phyloP scores from a whole-genome alignment of 2,329 filamentous ascomycete genomes.

The Rutstroemia sp. region DNA sequence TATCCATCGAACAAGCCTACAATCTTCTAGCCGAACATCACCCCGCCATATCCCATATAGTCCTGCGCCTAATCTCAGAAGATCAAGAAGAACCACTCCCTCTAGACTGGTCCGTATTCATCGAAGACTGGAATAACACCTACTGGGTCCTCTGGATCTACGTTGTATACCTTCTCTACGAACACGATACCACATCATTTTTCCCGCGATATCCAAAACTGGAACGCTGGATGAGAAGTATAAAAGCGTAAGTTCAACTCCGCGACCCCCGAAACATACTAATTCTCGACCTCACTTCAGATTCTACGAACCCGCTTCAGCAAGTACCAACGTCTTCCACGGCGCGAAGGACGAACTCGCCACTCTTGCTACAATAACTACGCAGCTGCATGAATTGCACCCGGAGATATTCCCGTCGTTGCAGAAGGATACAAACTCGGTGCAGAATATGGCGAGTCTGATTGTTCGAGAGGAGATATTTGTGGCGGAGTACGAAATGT shows the following conservation, averaged over 20 bases:
- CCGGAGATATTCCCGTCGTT: neutral
- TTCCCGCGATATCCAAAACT: neutral
- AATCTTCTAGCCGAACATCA: conserved; percentile 13
- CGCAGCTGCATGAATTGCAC: neutral
- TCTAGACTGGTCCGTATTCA: conserved; percentile 17
- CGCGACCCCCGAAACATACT: neutral
- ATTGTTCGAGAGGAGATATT: conserved; percentile 17
- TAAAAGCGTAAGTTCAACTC: neutral
- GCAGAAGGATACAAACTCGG: neutral
- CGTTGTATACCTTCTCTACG: conserved; percentile 10
- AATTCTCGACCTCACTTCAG: neutral
- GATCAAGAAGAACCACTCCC: conserved; percentile 24
- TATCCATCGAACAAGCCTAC: conserved; percentile 22
- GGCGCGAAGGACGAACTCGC: neutral
- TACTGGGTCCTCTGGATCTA: conserved; percentile 25
- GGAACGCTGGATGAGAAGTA: neutral
- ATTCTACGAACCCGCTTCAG: neutral
- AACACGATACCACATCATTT: neutral
- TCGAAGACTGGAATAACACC: conserved; percentile 22
- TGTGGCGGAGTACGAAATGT: conserved; percentile 7
- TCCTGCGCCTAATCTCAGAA: conserved; percentile 16
- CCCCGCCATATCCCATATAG: conserved; percentile 5
- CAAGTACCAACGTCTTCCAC: conserved; percentile 2
- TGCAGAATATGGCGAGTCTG: conserved; percentile 19
- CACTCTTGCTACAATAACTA: neutral